Conservation (phyloP, 2,329 filamentous ascomycete species). For the Thielaviopsis musarum region DNA sequence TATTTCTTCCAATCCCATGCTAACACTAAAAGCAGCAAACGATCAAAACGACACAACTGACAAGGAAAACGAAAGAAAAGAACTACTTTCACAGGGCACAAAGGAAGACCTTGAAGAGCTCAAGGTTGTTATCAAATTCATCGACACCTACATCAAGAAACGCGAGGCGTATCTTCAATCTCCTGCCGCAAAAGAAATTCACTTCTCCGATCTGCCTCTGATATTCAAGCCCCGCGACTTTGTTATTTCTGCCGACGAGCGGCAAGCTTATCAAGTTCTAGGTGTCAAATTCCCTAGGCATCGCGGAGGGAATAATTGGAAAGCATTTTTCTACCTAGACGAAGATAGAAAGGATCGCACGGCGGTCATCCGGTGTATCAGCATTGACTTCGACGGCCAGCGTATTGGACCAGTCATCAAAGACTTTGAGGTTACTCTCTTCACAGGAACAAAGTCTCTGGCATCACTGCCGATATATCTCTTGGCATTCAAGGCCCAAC, state of each 20-base stretch:
- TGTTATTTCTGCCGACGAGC: conserved; percentile 11
- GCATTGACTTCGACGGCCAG: conserved; percentile 20
- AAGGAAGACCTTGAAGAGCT: neutral
- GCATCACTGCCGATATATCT: conserved; percentile 17
- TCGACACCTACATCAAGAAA: neutral
- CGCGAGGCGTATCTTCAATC: neutral
- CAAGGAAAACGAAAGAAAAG: neutral
- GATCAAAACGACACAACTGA: neutral
- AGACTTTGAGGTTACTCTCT: conserved; percentile 15
- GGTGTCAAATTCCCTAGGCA: conserved; percentile 7
- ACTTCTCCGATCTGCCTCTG: conserved; percentile 18
- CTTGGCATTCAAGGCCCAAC: conserved; percentile 10
- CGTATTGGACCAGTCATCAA: conserved; percentile 16
- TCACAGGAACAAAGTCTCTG: conserved; percentile 16
- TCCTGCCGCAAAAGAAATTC: neutral
- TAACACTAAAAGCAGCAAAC: neutral
- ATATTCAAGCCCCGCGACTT: conserved; percentile 17
- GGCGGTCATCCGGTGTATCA: conserved; percentile 14
- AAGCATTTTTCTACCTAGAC: neutral
- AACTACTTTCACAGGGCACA: neutral
- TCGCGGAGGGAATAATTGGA: neutral
- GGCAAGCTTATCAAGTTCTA: conserved; percentile 17
- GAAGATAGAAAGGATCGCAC: neutral
- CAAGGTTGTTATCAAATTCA: neutral
- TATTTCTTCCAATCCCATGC: too few species aligned